These are phyloP conservation scores for Toxicodendron radicans DNA, from an alignment of 345 rosid species.

Conservation along the genomic window DNA sequence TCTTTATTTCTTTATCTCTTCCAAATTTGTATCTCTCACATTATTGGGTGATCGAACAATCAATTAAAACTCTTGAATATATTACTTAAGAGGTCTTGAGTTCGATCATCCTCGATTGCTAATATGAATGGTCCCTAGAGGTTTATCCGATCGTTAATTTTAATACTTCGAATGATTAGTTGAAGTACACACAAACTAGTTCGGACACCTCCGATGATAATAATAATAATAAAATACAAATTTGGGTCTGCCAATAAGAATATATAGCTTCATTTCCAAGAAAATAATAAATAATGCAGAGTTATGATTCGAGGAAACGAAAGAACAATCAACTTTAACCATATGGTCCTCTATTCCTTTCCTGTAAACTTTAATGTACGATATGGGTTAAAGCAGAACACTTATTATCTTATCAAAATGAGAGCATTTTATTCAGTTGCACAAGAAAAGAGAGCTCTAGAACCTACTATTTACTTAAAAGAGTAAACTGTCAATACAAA, in stretches of 20 bases:
- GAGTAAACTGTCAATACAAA: no score
- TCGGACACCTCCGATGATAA: no score
- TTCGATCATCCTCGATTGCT: no score
- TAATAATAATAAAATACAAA: neutral
- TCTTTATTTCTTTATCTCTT: neutral
- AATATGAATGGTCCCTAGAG: no score
- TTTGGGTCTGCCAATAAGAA: slow-evolving; percentile 21
- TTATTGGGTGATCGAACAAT: no score
- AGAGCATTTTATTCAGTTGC: neutral
- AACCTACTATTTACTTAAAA: no score
- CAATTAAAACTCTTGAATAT: no score
- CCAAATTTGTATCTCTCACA: no score
- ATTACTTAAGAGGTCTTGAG: no score
- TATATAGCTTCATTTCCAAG: slow-evolving; percentile 30
- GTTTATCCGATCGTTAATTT: no score
- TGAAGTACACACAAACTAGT: no score
- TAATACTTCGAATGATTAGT: no score
- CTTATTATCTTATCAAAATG: slow-evolving; percentile 14
- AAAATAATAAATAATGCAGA: slow-evolving; percentile 28
- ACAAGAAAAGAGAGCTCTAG: neutral
- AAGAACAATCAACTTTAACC: slow-evolving; percentile 18
- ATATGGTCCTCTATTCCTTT: neutral
- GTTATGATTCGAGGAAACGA: slow-evolving; percentile 1
- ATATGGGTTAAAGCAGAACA: slow-evolving; percentile 26
- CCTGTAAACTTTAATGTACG: neutral